Conservation (phyloP, 148 eudicot species). For the Rhododendron simsii region DNA sequence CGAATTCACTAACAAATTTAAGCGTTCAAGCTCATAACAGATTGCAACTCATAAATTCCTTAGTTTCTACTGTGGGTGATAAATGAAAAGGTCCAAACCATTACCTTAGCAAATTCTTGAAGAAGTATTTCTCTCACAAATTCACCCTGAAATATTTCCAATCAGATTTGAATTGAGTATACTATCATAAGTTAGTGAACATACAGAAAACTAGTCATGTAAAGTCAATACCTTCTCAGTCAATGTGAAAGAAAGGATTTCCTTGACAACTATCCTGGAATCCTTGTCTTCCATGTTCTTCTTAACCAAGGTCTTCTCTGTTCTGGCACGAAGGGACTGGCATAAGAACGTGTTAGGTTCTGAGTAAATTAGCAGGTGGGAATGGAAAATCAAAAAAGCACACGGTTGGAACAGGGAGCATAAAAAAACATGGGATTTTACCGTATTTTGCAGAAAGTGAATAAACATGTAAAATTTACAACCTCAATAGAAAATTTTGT, state of each 20-base stretch:
- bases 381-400: constrained; percentile 1
- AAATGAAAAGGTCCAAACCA: constrained; percentile 3
- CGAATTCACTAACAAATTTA: background rate
- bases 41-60: background rate
- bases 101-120: constrained; percentile 85
- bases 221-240: constrained; percentile 55
- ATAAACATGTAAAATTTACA: background rate
- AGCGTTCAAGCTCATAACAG: background rate
- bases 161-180: background rate
- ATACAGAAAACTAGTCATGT: background rate
- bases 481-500: background rate
- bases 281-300: constrained; percentile 36
- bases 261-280: constrained; percentile 46
- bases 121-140: constrained; percentile 80
- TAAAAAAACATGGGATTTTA: background rate
- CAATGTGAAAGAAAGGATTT: constrained; percentile 68
- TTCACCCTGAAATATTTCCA: constrained; percentile 53
- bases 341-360: constrained; percentile 12
- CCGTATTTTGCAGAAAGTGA: background rate
- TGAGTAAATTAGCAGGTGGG: constrained; percentile 7
- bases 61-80: background rate
- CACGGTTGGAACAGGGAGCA: background rate
- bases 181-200: background rate
- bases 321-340: constrained; percentile 87
- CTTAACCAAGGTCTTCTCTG: constrained; percentile 42